These are phyloP conservation scores for Monascus purpureus DNA, from an alignment of 495 filamentous ascomycete genomes.

Conservation along the genomic window DNA sequence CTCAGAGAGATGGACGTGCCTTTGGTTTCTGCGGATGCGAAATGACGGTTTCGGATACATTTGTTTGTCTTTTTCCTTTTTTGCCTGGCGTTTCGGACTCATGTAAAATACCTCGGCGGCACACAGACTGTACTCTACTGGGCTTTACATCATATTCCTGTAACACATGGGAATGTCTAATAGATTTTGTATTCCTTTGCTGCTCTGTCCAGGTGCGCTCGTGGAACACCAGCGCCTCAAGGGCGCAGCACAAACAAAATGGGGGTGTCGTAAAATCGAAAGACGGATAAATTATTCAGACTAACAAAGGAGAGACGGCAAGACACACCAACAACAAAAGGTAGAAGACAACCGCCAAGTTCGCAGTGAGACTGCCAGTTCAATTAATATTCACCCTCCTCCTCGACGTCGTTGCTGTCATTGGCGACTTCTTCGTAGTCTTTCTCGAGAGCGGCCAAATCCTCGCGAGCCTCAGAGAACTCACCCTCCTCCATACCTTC, in stretches of 20 bases:
- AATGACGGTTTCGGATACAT: background rate
- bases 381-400: constrained; percentile 56
- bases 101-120: no score
- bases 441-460: constrained; percentile 77
- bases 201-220: no score
- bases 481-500: constrained; percentile 96
- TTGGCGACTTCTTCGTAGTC: constrained; percentile 86
- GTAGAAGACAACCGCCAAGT: background rate
- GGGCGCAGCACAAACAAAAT: constrained; percentile 3
- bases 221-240: no score
- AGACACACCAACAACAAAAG: constrained; percentile 9
- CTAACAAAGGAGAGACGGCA: constrained; percentile 7
- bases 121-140: no score
- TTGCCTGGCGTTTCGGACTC: background rate
- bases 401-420: constrained; percentile 53
- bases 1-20: constrained; percentile 35
- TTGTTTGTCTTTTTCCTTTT: background rate
- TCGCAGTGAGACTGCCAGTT: background rate
- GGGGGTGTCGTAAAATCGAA: constrained; percentile 15
- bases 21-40: background rate
- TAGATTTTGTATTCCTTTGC: no score
- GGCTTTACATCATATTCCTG: no score
- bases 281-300: constrained; percentile 10
- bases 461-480: constrained; percentile 82
- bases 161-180: no score